These are phyloP conservation scores for Aspergillus thermomutatus DNA, from an alignment of 2,329 filamentous ascomycete species.

Conservation along the genomic window DNA sequence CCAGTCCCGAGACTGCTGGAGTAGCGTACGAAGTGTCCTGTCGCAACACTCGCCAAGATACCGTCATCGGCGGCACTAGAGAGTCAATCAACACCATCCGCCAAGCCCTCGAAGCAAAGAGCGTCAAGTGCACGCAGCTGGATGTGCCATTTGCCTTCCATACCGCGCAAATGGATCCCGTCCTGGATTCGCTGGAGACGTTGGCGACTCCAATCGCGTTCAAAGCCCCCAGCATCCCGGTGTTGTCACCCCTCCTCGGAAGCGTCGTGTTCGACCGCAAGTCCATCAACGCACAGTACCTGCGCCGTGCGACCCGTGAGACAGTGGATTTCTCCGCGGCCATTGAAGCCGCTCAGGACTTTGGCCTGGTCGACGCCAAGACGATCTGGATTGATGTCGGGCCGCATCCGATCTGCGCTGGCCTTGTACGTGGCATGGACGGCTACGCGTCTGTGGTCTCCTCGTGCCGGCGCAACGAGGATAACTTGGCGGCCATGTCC, in stretches of 20 bases:
- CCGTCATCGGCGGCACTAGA: constrained; percentile 64
- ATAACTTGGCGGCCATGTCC: constrained; percentile 63
- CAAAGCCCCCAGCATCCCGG: constrained; percentile 55
- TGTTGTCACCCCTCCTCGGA: constrained; percentile 66
- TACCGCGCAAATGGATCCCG: constrained; percentile 14
- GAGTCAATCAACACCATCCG: constrained; percentile 57
- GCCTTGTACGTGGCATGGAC: constrained; percentile 65
- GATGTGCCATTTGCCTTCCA: constrained; percentile 61
- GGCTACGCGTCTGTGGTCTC: constrained; percentile 53
- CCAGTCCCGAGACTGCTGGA: constrained; percentile 31
- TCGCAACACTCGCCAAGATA: constrained; percentile 72
- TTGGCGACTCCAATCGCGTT: constrained; percentile 46
- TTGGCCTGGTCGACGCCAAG: constrained; percentile 52
- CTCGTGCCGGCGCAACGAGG: constrained; percentile 60
- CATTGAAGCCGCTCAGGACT: constrained; percentile 57
- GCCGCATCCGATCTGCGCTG: constrained; percentile 67
- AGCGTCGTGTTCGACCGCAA: constrained; percentile 55
- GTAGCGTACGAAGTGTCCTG: constrained; percentile 58
- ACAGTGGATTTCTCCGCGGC: constrained; percentile 67
- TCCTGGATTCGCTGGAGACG: constrained; percentile 15
- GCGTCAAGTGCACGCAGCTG: constrained; percentile 61
- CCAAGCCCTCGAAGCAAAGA: constrained; percentile 48
- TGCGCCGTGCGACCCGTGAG: constrained; percentile 63
- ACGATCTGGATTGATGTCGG: constrained; percentile 71
- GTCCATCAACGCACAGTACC: constrained; percentile 59